Evolutionary conservation across 352 stramenopile genomes (phyloP).

Genomic region (Paralagenidium karlingii): DNA sequence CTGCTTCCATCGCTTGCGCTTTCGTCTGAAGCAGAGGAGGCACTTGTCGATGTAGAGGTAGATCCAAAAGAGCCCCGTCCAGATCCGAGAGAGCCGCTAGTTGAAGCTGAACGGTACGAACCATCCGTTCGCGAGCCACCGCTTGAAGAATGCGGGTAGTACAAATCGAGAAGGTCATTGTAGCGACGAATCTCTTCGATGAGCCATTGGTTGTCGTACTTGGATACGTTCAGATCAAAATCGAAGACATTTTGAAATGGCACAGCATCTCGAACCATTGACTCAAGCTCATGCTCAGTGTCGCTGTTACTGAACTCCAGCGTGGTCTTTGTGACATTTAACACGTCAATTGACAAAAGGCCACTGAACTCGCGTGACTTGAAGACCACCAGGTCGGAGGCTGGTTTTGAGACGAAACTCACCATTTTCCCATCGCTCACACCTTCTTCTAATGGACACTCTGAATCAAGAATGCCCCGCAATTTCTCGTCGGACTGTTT

Average conservation of each 20-base stretch:
- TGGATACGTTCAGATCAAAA: constrained; percentile 15
- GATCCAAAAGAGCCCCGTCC: too few species aligned
- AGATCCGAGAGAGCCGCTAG: too few species aligned
- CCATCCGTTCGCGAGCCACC: too few species aligned
- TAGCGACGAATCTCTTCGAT: constrained; percentile 9
- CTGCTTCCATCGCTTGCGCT: too few species aligned
- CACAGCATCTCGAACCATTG: constrained; percentile 6
- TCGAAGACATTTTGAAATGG: constrained; percentile 10
- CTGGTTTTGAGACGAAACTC: constrained; percentile 9
- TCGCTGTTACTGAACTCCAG: constrained; percentile 8
- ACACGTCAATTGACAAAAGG: constrained; percentile 12
- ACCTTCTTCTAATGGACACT: constrained; percentile 12
- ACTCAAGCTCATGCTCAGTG: constrained; percentile 5
- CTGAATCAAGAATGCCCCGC: constrained; percentile 3
- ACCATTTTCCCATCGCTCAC: constrained; percentile 15
- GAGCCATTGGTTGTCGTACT: constrained; percentile 18
- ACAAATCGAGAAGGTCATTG: too few species aligned
- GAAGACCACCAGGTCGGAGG: constrained; percentile 9
- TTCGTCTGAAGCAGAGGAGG: too few species aligned
- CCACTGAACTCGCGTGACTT: constrained; percentile 9
- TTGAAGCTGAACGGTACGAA: too few species aligned
- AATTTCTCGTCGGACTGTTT: constrained; percentile 3
- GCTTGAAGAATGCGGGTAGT: too few species aligned
- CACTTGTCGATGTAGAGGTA: too few species aligned
- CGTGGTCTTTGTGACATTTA: constrained; percentile 10